Base-by-base conservation (phyloP, 2,329 filamentous ascomycete species). In the Ascochyta fabae region DNA sequence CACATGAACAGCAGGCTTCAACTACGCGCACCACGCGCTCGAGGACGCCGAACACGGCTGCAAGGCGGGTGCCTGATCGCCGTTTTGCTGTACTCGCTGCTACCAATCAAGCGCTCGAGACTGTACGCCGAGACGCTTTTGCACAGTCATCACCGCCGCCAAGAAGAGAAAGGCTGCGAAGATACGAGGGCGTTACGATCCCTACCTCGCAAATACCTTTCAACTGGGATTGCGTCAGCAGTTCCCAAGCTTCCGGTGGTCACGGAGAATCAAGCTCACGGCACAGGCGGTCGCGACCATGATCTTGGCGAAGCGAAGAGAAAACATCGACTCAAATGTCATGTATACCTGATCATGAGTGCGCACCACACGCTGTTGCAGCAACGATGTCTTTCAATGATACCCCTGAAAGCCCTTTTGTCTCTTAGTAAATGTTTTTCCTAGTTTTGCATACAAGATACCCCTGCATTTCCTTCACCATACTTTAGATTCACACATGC, bases 1-100 rank as follows among this genome's bases (percentile, higher is more conserved):
- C 68, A 58, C 60, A 65, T n/a, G 62, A 70, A 4, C 68, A 62
- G 22, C 61, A 64, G 53, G 45, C 64, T 19, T 48, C 63, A 10
- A 50, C 63, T 6, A 43, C 60, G 3, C 71, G 68, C 60, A 64
- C 61, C 56, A 59, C 68, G 15, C 70, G 65, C 15, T 71, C 69
- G 29, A 62, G 67, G 3, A 71, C 70, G 19, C 70, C 73, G 10
- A 75, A 75, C 57, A 73, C 67, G 12, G 51, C 68, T 34, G 71
- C 64, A 16, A 69, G 65, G 26, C 71, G 72, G 39, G 60, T 67
- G 8, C 73, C 73, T n/a, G 73, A 75, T 38, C 58, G 72, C 9
- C 69, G 73, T n/a, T 75, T 75, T 39, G 73, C 73, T 26, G 73
- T 75, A 1, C 67, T 74, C 15, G 73, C 73, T 38, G 72, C 72